phyloP scores from a whole-genome alignment of 305 asterid genomes.

The Fraxinus ornus region DNA sequence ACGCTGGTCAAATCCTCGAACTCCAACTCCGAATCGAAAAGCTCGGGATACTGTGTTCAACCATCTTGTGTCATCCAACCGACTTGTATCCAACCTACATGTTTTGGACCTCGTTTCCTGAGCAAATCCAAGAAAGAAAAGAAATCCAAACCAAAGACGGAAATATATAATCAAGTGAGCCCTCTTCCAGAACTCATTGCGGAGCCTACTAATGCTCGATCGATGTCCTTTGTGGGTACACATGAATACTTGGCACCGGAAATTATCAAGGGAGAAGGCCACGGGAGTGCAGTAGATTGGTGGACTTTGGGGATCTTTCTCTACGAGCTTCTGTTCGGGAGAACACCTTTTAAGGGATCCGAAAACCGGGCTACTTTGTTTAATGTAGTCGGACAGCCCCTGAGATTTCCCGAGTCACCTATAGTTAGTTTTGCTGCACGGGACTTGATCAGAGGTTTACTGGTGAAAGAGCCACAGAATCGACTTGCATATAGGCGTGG shows the following conservation, averaged over 20 bases:
- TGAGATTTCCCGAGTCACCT: constrained; percentile 54
- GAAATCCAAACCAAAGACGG: constrained; percentile 39
- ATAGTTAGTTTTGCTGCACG: constrained; percentile 55
- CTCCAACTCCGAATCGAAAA: constrained; percentile 39
- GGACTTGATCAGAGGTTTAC: constrained; percentile 53
- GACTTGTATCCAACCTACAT: constrained; percentile 44
- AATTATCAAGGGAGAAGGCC: constrained; percentile 57
- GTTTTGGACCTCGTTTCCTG: constrained; percentile 48
- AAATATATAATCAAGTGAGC: constrained; percentile 32
- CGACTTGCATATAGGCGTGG: constrained; percentile 60
- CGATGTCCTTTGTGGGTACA: constrained; percentile 64
- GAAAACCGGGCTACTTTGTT: constrained; percentile 56
- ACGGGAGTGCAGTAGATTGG: constrained; percentile 65
- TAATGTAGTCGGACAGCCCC: constrained; percentile 55
- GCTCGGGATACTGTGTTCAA: constrained; percentile 42
- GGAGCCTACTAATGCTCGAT: constrained; percentile 56
- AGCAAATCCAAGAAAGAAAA: constrained; percentile 47
- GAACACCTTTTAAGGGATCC: constrained; percentile 52
- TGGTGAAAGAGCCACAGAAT: constrained; percentile 58
- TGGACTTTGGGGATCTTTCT: constrained; percentile 59
- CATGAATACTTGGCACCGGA: constrained; percentile 62
- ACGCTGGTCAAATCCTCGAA: constrained; percentile 46
- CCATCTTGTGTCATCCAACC: constrained; percentile 49
- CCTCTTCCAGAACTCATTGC: constrained; percentile 59
- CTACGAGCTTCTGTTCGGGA: constrained; percentile 53